Evolutionary conservation across 1,284 basidiomycete species (phyloP).

Genomic region (Irpex rosettiformis): DNA sequence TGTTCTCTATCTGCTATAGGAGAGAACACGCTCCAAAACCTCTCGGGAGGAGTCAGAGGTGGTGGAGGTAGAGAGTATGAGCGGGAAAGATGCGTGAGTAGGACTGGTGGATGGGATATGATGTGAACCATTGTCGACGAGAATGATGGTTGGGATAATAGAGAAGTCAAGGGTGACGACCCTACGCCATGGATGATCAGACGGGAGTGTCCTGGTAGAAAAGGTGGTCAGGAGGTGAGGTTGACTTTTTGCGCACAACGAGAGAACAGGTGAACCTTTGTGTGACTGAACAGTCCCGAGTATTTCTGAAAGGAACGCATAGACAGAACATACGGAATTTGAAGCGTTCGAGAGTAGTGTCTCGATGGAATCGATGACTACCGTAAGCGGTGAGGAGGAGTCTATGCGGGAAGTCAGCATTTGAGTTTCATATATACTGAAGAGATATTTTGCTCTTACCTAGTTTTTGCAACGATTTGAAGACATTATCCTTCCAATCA

Average conservation of each 20-base stretch:
- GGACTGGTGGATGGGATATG: conserved; percentile 59
- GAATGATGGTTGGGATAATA: conserved; percentile 57
- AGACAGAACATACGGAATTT: conserved; percentile 49
- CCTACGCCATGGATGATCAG: conserved; percentile 60
- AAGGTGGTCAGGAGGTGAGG: conserved; percentile 4
- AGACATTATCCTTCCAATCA: conserved; percentile 36
- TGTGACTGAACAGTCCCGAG: conserved; percentile 40
- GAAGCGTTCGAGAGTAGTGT: conserved; percentile 51
- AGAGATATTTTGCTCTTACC: conserved; percentile 30
- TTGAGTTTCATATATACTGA: not conserved
- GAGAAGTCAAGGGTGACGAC: conserved; percentile 43
- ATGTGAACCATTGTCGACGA: conserved; percentile 65
- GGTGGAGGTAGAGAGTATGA: conserved; percentile 71
- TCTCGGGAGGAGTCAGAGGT: conserved; percentile 52
- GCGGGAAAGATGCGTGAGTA: conserved; percentile 60
- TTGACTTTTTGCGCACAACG: not conserved
- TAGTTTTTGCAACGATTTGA: conserved; percentile 38
- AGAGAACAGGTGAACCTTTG: conserved; percentile 36
- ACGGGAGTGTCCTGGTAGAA: conserved; percentile 50
- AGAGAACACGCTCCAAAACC: conserved; percentile 74
- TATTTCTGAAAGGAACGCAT: conserved; percentile 46
- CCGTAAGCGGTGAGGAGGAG: conserved; percentile 41
- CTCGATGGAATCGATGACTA: conserved; percentile 68
- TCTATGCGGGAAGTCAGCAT: conserved; percentile 24
- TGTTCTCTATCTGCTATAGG: conserved; percentile 58